These are phyloP conservation scores for Geoglossum glabrum DNA, from an alignment of 495 filamentous ascomycete species.

Conservation along the genomic window DNA sequence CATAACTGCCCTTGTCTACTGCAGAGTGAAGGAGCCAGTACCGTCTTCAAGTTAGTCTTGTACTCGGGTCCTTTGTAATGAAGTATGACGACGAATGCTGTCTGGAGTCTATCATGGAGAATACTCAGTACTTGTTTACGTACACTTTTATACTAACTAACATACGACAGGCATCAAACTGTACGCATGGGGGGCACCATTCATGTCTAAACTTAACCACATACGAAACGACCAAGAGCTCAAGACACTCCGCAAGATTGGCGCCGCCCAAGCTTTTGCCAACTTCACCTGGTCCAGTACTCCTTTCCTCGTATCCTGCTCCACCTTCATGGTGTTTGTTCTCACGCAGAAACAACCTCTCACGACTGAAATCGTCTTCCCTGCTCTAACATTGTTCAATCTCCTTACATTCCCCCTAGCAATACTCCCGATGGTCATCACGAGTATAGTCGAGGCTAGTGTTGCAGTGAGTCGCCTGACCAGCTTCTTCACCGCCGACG, in stretches of 20 bases:
- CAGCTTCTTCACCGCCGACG: conserved; percentile 68
- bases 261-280: conserved; percentile 76
- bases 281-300: conserved; percentile 99
- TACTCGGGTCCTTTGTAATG: not conserved
- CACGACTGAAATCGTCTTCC: conserved; percentile 90
- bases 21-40: not conserved
- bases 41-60: no score
- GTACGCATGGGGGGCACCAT: conserved; percentile 91
- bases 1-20: not conserved
- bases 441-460: conserved; percentile 83
- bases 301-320: conserved; percentile 93
- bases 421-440: conserved; percentile 94
- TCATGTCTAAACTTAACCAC: conserved; percentile 90
- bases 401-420: conserved; percentile 87
- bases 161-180: conserved; percentile 48
- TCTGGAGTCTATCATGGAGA: not conserved
- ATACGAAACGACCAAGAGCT: conserved; percentile 91
- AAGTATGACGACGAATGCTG: not conserved
- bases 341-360: conserved; percentile 59
- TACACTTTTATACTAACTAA: not conserved
- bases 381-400: conserved; percentile 81
- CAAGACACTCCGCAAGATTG: conserved; percentile 88
- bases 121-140: not conserved
- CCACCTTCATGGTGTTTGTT: conserved; percentile 89
- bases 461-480: conserved; percentile 81